A percentile compares a stretch with the other conserved stretches of the same genome.
These are phyloP conservation scores for Trichophyton equinum DNA, from an alignment of 2,329 filamentous ascomycete species.

Conservation along the genomic window DNA sequence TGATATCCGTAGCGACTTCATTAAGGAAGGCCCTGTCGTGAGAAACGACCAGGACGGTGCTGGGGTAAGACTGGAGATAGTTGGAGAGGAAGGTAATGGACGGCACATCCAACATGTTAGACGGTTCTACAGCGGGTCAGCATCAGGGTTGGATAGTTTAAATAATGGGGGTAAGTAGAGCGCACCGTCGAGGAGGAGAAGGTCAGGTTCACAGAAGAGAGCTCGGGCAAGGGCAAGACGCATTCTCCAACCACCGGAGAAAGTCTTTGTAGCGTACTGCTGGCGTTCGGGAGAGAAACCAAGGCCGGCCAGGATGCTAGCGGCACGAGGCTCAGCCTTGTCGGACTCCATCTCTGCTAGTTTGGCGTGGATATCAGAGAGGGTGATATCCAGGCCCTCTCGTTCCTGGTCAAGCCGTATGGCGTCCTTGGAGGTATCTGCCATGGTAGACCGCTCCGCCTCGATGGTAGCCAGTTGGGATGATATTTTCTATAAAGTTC, in stretches of 20 bases:
- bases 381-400: slow-evolving; percentile 77
- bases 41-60: slow-evolving; percentile 88
- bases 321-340: slow-evolving; percentile 89
- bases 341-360: slow-evolving; percentile 98
- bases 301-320: slow-evolving; percentile 90
- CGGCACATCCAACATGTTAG: slow-evolving; percentile 99
- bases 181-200: slow-evolving; percentile 70
- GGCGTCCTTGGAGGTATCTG: slow-evolving; percentile 84
- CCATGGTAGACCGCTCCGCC: slow-evolving; percentile 60
- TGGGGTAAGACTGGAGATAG: slow-evolving; percentile 87
- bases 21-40: slow-evolving; percentile 99
- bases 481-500: slow-evolving; percentile 52
- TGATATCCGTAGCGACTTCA: slow-evolving; percentile 97
- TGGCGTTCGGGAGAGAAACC: slow-evolving; percentile 92
- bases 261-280: slow-evolving; percentile 87
- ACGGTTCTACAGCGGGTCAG: slow-evolving; percentile 55
- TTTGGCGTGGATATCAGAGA: slow-evolving; percentile 84
- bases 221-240: slow-evolving; percentile 86
- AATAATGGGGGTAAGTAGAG: not conserved
- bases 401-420: slow-evolving; percentile 72
- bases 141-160: not conserved
- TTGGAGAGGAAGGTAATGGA: slow-evolving; percentile 96
- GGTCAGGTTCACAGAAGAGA: slow-evolving; percentile 93
- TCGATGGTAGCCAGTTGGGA: slow-evolving; percentile 66
- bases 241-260: slow-evolving; percentile 99